Conservation (phyloP, 495 filamentous ascomycete species). For the Neurospora discreta region DNA sequence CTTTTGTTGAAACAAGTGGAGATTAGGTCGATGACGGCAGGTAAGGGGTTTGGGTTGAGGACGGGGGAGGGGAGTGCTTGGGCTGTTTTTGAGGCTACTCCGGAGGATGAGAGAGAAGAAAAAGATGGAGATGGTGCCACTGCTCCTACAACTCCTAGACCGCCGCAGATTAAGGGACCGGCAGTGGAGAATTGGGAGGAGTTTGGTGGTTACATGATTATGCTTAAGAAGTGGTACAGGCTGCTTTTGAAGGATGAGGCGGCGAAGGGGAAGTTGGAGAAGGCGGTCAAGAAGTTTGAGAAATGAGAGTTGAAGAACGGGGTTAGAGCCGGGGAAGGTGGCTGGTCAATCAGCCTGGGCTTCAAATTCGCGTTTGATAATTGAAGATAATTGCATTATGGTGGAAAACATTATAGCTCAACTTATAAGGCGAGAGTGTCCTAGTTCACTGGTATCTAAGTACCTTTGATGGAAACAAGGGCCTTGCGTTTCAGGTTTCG, state of each 20-base stretch:
- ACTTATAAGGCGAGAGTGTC: background rate
- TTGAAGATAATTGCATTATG: background rate
- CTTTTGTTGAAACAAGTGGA: conserved; percentile 67
- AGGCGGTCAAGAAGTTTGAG: conserved; percentile 28
- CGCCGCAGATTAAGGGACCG: conserved; percentile 34
- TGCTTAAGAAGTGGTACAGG: conserved; percentile 29
- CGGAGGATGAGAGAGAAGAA: conserved; percentile 2
- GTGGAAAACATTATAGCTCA: background rate
- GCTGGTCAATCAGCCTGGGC: background rate
- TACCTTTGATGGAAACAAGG: background rate
- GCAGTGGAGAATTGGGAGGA: conserved; percentile 31
- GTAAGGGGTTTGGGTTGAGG: conserved; percentile 37
- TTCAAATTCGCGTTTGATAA: background rate
- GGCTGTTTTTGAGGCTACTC: conserved; percentile 46
- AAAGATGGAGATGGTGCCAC: background rate
- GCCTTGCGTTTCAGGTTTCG: background rate
- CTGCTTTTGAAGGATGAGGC: conserved; percentile 21
- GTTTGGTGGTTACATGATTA: conserved; percentile 23
- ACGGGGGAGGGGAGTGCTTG: conserved; percentile 40
- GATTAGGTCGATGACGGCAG: conserved; percentile 50
- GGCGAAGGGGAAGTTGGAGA: conserved; percentile 28
- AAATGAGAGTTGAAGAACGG: conserved; percentile 10
- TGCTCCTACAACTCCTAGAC: background rate
- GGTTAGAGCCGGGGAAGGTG: too few relatives aligned
- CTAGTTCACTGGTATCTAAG: background rate